Evolutionary conservation across 2,329 filamentous ascomycete genomes (phyloP), one percentile per base, ranked within the genome.

Genomic region (Xylariaceae sp.): DNA sequence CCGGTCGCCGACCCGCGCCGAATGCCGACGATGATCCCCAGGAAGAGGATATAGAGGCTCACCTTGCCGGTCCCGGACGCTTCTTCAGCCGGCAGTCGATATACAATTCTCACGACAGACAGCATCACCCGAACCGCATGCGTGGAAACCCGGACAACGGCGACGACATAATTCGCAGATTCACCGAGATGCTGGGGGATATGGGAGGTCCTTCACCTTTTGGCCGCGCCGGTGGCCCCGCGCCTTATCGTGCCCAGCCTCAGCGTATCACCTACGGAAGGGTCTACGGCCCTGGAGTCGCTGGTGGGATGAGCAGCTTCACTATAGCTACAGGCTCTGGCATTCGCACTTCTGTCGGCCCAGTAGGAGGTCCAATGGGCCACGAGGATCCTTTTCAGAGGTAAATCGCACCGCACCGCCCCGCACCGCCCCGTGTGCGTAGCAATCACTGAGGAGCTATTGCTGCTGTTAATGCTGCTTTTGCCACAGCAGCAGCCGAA

Each of bases 21-120:
- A n/a, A 61, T 31, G 53, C 61, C 32, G 63, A 70, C 38, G 73
- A 72, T 2, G 75, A 79, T 37, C 72, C 72, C 1, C 74, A 75
- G 11, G 73, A 77, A 45, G 69, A 60, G 17, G 70, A 78, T 45
- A 72, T 78, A 38, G 70, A 76, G 16, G 67, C 77, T 18, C 61
- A 69, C 23, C 30, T 65, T n/a, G 40, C 49, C 14, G 63, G 60
- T 1, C 60, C 62, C 2, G 55, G 61, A 23, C 62, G 64, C 7
- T 58, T 70, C 39, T 55, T 57, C 29, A 58, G 61, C 33, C 57
- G 57, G 18, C 61, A 59, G 19, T 57, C 54, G 13, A 55, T 59
- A 18, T 46, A 47, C 29, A 50, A 44, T 8, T 40, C 44, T 6
- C 50, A 50, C 10, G 47, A 47, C 6, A 32, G 31, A 11, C 42